Evolutionary conservation across 1,284 basidiomycete genomes (phyloP), one percentile per base, ranked within the genome.

Genomic region (Microbotryum intermedium): DNA sequence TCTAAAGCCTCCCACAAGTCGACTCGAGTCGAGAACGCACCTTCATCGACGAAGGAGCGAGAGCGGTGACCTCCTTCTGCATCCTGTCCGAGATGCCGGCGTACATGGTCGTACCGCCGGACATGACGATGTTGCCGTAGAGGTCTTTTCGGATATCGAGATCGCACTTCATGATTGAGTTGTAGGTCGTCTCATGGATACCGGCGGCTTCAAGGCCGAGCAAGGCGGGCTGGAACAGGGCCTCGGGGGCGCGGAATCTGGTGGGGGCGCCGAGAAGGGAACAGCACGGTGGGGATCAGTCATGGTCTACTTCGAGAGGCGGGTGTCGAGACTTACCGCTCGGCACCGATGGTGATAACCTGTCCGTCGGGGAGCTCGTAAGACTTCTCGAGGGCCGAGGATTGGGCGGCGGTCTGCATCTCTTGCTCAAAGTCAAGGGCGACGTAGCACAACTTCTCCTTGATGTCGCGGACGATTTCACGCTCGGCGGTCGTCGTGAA

Each of bases 361-460:
- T 94, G 90, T 69, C 92, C 92, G 74, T 97, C 92, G 64, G 92
- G 92, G 69, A 97, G 82, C 78, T 95, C 91, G 79, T 95, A 95
- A 74, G 83, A 87, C 84, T 94, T 95, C 81, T 94, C 91, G 60
- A 94, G 79, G 51, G 89, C 85, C 60, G 89, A 92, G 29, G 89
- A 91, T 76, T 91, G 88, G 66, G 88, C 86, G 49, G 91, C 90
- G 48, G 88, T 92, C 79, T 90, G 87, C 72, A 95, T 82, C 80
- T 95, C 92, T 79, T 95, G 88, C 78, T 94, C 90, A 74, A 94
- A 95, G 80, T 95, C 92, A 70, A 94, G 84, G 45, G 92, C 92
- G 72, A 95, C 90, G 78, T 95, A 95, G 80, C 91, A 94, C 54
- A 95, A 84, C 81, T 93, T 94, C 83, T 95, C 92, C 83, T 95